Percentiles rank a stretch among this genome's conserved stretches.
Evolutionary conservation across 2,329 filamentous ascomycete species (phyloP).

Genomic region (Cladophialophora exuberans): DNA sequence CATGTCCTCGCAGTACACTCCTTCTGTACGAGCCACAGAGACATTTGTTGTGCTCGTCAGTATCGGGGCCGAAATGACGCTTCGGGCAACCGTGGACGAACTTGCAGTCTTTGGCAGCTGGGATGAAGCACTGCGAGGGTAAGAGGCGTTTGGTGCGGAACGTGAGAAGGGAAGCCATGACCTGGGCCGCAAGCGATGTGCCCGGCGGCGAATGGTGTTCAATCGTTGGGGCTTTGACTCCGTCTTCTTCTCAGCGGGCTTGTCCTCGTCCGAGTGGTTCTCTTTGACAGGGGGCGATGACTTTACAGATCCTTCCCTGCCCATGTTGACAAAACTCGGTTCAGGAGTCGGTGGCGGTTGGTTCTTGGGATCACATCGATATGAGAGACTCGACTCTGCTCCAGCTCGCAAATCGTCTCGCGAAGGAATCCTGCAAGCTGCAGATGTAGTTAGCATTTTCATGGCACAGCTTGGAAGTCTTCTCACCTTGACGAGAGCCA

Average conservation of each 20-base stretch:
- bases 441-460: slow-evolving; percentile 7
- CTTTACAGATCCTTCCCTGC: slow-evolving; percentile 1
- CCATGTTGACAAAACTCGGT: background rate
- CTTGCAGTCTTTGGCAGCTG: slow-evolving; percentile 28
- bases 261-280: background rate
- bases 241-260: background rate
- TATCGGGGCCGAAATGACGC: slow-evolving; percentile 32
- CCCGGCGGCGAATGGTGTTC: slow-evolving; percentile 8
- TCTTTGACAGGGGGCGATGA: slow-evolving; percentile 2
- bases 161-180: slow-evolving; percentile 32
- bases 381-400: slow-evolving; percentile 27
- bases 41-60: slow-evolving; percentile 34
- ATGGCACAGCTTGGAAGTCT: background rate
- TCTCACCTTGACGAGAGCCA: slow-evolving; percentile 29
- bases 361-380: slow-evolving; percentile 27
- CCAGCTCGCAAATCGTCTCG: slow-evolving; percentile 22
- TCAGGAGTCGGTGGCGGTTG: slow-evolving; percentile 27
- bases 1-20: slow-evolving; percentile 29
- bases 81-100: slow-evolving; percentile 30
- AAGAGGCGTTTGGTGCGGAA: slow-evolving; percentile 1
- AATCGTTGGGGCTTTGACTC: background rate
- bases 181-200: slow-evolving; percentile 23
- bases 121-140: slow-evolving; percentile 25
- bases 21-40: slow-evolving; percentile 31
- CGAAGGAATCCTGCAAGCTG: slow-evolving; percentile 26